Evolutionary conservation across 768 basidiomycete genomes (phyloP).

Genomic region (Phanerodontia chrysosporium): DNA sequence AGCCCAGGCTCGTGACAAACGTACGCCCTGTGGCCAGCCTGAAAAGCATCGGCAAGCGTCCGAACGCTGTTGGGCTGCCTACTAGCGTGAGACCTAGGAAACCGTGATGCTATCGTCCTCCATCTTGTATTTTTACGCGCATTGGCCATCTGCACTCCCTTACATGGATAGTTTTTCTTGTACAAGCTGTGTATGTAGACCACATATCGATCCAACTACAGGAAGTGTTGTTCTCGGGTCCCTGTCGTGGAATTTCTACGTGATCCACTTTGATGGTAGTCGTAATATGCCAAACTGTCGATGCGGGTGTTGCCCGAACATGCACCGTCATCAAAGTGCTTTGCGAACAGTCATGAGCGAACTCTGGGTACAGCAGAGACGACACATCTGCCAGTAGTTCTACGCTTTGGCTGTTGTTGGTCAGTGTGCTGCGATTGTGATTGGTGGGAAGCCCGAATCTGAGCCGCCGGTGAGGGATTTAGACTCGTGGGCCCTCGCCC

Average conservation of each 20-base stretch:
- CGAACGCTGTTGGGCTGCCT: conserved; percentile 17
- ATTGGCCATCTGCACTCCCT: background rate
- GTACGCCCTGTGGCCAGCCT: conserved; percentile 4
- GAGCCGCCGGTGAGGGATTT: background rate
- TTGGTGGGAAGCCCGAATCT: background rate
- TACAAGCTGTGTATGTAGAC: conserved; percentile 2
- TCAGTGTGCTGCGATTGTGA: too few relatives aligned
- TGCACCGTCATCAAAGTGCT: background rate
- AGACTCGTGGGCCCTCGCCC: background rate
- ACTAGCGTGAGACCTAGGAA: conserved; percentile 18
- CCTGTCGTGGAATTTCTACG: background rate
- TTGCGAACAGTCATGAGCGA: background rate
- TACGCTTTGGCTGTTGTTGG: background rate
- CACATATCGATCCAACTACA: background rate
- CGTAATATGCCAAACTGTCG: background rate
- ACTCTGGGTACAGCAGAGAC: background rate
- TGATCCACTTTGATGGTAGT: background rate
- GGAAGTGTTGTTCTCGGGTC: background rate
- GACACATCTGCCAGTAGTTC: background rate
- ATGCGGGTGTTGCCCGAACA: background rate
- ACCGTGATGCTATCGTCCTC: background rate
- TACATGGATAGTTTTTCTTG: background rate
- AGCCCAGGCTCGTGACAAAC: background rate
- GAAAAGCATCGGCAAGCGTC: conserved; percentile 4
- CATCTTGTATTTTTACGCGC: background rate